These are phyloP conservation scores for Annulohypoxylon moriforme DNA, from an alignment of 495 filamentous ascomycete species.

Conservation along the genomic window DNA sequence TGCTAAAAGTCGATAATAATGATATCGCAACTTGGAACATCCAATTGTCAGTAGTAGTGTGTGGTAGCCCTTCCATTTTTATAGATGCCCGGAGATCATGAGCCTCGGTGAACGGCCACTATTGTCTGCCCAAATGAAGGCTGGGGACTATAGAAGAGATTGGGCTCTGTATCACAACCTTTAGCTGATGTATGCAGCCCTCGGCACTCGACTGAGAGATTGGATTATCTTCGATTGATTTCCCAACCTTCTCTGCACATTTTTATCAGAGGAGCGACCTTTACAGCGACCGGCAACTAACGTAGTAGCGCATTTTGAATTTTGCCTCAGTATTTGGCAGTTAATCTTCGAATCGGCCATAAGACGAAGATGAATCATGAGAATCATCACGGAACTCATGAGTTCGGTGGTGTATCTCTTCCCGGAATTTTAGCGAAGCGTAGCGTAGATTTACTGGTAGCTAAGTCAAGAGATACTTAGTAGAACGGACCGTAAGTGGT, in stretches of 20 bases:
- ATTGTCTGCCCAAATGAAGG: background rate
- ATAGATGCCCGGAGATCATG: background rate
- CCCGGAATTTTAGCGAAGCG: background rate
- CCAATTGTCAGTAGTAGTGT: background rate
- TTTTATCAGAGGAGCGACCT: background rate
- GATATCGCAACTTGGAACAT: background rate
- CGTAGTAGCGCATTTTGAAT: constrained; percentile 1
- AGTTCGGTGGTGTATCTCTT: background rate
- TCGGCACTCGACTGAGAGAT: constrained; percentile 17
- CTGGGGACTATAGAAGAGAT: background rate
- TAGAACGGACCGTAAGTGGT: background rate
- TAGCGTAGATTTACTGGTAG: background rate
- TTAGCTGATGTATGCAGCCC: constrained; percentile 16
- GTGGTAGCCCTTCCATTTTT: background rate
- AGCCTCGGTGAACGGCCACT: constrained; percentile 1
- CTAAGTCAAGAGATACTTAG: background rate
- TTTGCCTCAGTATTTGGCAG: constrained; percentile 19
- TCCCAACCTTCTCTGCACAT: constrained; percentile 10
- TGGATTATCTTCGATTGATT: constrained; percentile 9
- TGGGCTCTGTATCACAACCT: constrained; percentile 5
- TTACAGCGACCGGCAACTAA: background rate
- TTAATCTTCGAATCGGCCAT: background rate
- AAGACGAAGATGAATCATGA: constrained; percentile 23
- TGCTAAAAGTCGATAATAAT: background rate
- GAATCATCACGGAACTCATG: too few species aligned